Evolutionary conservation across 2,329 filamentous ascomycete genomes (phyloP), one percentile per base, ranked within the genome.

Genomic region (Aspergillus aculeatinus): DNA sequence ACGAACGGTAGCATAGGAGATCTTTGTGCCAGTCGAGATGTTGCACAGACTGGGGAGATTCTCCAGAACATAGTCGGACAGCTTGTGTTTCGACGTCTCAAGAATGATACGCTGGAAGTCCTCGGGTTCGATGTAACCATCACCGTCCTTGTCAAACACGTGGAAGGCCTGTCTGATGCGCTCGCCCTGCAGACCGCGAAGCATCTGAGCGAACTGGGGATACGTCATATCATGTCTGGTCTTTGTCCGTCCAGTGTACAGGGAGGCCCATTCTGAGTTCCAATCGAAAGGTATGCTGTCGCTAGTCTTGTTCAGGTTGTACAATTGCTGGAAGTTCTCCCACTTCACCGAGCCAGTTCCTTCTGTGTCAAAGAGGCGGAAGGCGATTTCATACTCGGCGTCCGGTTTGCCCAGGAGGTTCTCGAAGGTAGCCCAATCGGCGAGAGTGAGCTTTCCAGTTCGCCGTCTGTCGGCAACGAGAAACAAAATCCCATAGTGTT

Each of bases 361-460:
- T 55, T 94, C 88, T 69, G 91, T 84, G 73, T 98, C 94, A 78
- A 99, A 99, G 58, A 99, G 85, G 70, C 95, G 91, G 81, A 98
- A 99, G 16, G 95, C 94, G 70, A 99, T 96, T 78, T 98, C 93
- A 80, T 99, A 99, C 80, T 99, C 95, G 76, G 95, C 95, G 73
- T 98, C 95, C 63, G 95, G 90, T 80, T 97, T 98, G 68, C 85
- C 84, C 60, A 99, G 87, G 64, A 99, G 85, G 81, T 96, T 96
- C 80, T 97, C 91, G 78, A 98, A 99, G 65, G 90, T 89, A 51
- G 85, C 87, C 92, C 94, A 99, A 80, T 99, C 95, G 61, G 87
- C 82, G 57, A 98, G 80, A 68, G 81, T 90, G 68, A 99, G 83
- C 68, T 85, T 88, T 64, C 93, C 93, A 49, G 82, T 82, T 67